Conservation (phyloP, 176 grass and related monocot genomes). For the Oropetium thomaeum region DNA sequence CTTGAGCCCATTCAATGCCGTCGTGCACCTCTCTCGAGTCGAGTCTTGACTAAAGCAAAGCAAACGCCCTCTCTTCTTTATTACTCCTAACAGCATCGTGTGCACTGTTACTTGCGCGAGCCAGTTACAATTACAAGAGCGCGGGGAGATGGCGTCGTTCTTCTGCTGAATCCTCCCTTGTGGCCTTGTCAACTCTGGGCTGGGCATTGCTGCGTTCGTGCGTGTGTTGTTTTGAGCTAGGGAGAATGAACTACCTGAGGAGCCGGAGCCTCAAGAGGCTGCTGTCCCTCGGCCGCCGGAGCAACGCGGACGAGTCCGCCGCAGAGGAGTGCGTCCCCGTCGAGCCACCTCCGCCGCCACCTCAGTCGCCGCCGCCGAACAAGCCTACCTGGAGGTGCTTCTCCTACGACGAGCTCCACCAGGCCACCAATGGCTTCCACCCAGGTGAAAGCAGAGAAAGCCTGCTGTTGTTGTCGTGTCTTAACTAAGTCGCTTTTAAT, state of each 20-base stretch:
- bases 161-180: background rate
- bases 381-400: slow-evolving; percentile 77
- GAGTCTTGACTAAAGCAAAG: background rate
- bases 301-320: slow-evolving; percentile 35
- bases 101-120: slow-evolving; percentile 5
- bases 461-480: no score
- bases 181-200: no score
- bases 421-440: slow-evolving; percentile 67
- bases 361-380: background rate
- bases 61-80: background rate
- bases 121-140: background rate
- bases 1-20: slow-evolving; percentile 33
- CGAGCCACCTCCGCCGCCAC: slow-evolving; percentile 5
- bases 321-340: slow-evolving; percentile 20
- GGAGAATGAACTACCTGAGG: slow-evolving; percentile 46
- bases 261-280: slow-evolving; percentile 66
- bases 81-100: background rate
- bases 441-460: slow-evolving; percentile 55
- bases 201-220: background rate
- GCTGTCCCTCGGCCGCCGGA: slow-evolving; percentile 53
- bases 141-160: background rate
- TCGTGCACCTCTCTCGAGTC: background rate
- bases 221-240: background rate
- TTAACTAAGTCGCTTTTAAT: no score
- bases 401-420: slow-evolving; percentile 60